These are phyloP conservation scores for Teratosphaeria viscida DNA, from an alignment of 2,329 filamentous ascomycete species.

Conservation along the genomic window DNA sequence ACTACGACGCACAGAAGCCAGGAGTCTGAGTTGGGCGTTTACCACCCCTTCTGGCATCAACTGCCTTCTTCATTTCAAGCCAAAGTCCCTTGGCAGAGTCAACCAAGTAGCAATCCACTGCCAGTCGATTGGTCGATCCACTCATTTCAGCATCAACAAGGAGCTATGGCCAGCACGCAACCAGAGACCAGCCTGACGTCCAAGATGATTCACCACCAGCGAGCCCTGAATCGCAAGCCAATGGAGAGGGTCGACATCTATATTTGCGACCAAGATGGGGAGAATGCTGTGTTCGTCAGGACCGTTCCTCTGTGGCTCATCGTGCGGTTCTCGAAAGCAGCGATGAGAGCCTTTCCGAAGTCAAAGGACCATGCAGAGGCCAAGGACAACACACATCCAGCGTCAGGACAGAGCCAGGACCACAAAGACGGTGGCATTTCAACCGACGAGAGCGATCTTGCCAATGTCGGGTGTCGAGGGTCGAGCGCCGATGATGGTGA, in stretches of 20 bases:
- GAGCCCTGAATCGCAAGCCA: background rate
- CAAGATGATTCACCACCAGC: background rate
- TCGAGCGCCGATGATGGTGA: background rate
- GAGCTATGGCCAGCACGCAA: background rate
- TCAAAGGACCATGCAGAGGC: background rate
- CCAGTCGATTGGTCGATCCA: too few relatives aligned
- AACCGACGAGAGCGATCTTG: background rate
- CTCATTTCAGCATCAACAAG: background rate
- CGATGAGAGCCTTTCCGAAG: conserved; percentile 6
- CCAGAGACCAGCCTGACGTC: background rate
- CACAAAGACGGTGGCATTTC: background rate
- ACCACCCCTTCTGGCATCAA: background rate
- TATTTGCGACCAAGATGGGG: conserved; percentile 3
- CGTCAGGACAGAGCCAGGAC: background rate
- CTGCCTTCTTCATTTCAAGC: background rate
- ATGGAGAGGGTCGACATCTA: conserved; percentile 8
- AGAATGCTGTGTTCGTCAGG: background rate
- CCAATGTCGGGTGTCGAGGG: background rate
- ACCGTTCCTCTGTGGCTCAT: conserved; percentile 3
- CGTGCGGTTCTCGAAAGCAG: conserved; percentile 9
- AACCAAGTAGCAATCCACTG: too few relatives aligned
- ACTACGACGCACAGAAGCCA: background rate
- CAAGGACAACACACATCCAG: background rate
- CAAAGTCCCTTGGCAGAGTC: too few relatives aligned
- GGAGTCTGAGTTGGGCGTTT: background rate